Conservation (phyloP, 441 rosid genomes). For the Syzygium malaccense region DNA sequence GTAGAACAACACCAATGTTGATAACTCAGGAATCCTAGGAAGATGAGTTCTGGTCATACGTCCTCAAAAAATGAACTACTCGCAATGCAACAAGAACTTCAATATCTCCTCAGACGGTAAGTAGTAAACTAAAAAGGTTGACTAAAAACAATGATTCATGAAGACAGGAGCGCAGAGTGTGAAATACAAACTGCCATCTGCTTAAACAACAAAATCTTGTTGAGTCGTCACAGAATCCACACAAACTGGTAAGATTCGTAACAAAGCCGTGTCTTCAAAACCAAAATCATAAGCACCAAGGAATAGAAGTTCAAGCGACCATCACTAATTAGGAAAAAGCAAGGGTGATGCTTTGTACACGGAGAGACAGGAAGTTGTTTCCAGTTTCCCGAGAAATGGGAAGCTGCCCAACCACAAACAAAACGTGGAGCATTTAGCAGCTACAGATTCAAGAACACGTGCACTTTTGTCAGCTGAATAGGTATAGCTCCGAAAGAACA, state of each 20-base stretch:
- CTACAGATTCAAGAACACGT: background rate
- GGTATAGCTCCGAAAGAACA: background rate
- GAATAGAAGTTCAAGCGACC: background rate
- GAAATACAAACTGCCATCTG: background rate
- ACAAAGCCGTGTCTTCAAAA: background rate
- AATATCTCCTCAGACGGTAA: background rate
- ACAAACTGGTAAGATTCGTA: background rate
- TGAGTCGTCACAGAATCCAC: background rate
- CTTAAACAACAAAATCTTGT: background rate
- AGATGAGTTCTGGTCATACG: background rate
- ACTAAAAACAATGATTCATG: background rate
- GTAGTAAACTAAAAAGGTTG: background rate
- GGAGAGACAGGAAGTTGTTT: background rate
- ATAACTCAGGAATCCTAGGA: background rate
- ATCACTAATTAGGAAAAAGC: background rate
- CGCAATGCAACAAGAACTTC: background rate
- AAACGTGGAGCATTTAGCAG: background rate
- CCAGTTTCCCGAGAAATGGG: background rate
- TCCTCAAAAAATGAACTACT: background rate
- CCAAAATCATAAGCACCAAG: background rate
- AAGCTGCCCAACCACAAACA: background rate
- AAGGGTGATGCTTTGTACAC: background rate
- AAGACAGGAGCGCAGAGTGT: background rate
- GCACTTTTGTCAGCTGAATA: background rate
- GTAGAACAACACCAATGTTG: background rate